phyloP scores from a whole-genome alignment of 2,329 filamentous ascomycete genomes.

The Podosphaera fusca region DNA sequence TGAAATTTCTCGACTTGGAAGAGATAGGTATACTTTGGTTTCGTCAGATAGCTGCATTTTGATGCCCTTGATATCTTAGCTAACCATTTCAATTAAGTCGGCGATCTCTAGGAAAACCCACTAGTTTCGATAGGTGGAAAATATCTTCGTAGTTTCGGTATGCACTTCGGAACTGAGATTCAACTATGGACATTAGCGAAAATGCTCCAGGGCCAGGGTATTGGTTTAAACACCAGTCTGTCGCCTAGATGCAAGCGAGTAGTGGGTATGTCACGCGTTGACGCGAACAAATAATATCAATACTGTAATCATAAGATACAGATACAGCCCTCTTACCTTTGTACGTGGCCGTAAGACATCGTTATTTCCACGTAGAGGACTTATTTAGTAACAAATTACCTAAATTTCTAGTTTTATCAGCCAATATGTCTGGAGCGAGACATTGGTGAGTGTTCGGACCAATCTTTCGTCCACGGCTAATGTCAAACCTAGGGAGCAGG shows the following conservation, averaged over 20 bases:
- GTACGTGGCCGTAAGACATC: neutral
- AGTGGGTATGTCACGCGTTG: too few species aligned
- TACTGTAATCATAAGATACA: too few species aligned
- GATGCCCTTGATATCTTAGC: slow-evolving; percentile 2
- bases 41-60: slow-evolving; percentile 58
- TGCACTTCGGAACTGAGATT: too few species aligned
- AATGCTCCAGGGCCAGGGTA: too few species aligned
- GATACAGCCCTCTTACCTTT: slow-evolving; percentile 2
- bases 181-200: too few species aligned
- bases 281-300: too few species aligned
- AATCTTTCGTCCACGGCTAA: slow-evolving; percentile 5
- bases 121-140: too few species aligned
- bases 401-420: neutral
- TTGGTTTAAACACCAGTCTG: too few species aligned
- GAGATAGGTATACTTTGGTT: slow-evolving; percentile 48
- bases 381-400: slow-evolving; percentile 4
- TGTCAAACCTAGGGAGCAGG: slow-evolving; percentile 52
- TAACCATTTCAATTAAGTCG: too few species aligned
- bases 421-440: slow-evolving; percentile 24
- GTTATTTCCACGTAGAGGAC: neutral
- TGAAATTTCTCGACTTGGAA: neutral
- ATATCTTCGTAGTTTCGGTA: too few species aligned
- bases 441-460: slow-evolving; percentile 39
- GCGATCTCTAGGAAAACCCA: too few species aligned
- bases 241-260: too few species aligned